Evolutionary conservation across 495 filamentous ascomycete species (phyloP).

Genomic region (Lentithecium fluviatile): DNA sequence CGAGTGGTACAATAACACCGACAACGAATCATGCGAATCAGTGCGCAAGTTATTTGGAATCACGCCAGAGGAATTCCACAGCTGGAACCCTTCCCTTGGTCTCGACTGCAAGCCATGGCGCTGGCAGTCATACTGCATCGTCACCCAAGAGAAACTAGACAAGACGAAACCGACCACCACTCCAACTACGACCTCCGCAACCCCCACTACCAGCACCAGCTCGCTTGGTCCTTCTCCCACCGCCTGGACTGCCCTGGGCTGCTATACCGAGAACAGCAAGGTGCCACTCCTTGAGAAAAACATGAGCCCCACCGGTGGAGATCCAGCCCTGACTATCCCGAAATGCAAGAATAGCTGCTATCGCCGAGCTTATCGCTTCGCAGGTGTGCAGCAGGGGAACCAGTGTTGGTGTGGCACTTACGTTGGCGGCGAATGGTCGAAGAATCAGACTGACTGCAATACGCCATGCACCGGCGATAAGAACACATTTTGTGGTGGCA

Average conservation of each 20-base stretch:
- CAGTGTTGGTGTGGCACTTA: conserved; percentile 40
- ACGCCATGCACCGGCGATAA: conserved; percentile 35
- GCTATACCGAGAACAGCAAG: not conserved
- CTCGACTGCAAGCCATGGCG: conserved; percentile 19
- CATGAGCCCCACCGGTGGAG: conserved; percentile 4
- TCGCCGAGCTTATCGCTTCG: not conserved
- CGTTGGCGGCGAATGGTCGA: conserved; percentile 31
- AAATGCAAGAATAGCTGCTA: conserved; percentile 21
- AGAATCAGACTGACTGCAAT: conserved; percentile 34
- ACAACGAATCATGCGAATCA: conserved; percentile 1
- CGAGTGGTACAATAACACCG: conserved; percentile 12
- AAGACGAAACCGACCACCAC: not conserved
- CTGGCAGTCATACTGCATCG: conserved; percentile 15
- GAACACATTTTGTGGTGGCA: conserved; percentile 34
- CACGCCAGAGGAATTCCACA: conserved; percentile 13
- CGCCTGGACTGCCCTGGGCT: conserved; percentile 5
- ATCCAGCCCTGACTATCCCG: conserved; percentile 10
- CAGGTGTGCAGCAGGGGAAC: conserved; percentile 37
- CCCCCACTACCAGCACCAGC: not conserved
- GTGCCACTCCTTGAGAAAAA: conserved; percentile 7
- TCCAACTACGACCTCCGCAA: not conserved
- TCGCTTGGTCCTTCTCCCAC: conserved; percentile 10
- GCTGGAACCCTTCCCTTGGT: conserved; percentile 11
- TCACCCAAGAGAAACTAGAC: conserved; percentile 7
- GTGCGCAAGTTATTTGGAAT: conserved; percentile 8